These are phyloP conservation scores for Phaeosphaeria sp. DNA, from an alignment of 2,329 filamentous ascomycete species.

Conservation along the genomic window DNA sequence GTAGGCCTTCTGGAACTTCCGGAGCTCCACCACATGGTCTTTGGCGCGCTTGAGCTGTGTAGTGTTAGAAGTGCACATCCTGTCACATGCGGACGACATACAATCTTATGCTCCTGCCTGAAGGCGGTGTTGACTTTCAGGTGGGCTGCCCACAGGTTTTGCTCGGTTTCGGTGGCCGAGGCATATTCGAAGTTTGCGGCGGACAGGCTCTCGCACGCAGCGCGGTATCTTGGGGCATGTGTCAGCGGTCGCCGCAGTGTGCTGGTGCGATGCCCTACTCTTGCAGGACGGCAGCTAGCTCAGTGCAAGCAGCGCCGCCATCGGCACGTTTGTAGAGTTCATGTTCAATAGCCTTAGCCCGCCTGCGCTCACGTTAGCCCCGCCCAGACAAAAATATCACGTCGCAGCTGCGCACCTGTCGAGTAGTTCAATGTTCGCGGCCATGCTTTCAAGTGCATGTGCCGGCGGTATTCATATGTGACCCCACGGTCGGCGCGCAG, in stretches of 20 bases:
- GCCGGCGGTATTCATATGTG: constrained; percentile 45
- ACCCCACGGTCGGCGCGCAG: constrained; percentile 61
- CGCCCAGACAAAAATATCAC: constrained; percentile 13
- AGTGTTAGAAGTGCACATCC: constrained; percentile 9
- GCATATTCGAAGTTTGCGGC: constrained; percentile 75
- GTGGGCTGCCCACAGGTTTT: constrained; percentile 80
- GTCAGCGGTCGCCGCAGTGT: constrained; percentile 18
- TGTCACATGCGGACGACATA: constrained; percentile 14
- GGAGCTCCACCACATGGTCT: constrained; percentile 67
- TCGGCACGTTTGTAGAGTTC: constrained; percentile 59
- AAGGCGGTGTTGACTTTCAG: constrained; percentile 79
- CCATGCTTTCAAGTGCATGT: constrained; percentile 46
- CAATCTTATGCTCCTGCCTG: constrained; percentile 61
- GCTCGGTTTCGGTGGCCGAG: constrained; percentile 69
- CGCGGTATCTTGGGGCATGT: constrained; percentile 65
- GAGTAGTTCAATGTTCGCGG: constrained; percentile 57
- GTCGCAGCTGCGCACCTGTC: constrained; percentile 54
- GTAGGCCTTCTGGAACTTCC: constrained; percentile 84
- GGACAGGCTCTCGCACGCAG: constrained; percentile 74
- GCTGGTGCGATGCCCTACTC: constrained; percentile 32
- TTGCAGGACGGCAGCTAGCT: constrained; percentile 55
- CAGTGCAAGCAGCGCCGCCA: constrained; percentile 57
- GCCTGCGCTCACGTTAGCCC: constrained; percentile 33
- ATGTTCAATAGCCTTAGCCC: constrained; percentile 57
- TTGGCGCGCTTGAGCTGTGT: constrained; percentile 56